phyloP scores from a whole-genome alignment of 2,329 filamentous ascomycete species.

The Stemphylium lycopersici region DNA sequence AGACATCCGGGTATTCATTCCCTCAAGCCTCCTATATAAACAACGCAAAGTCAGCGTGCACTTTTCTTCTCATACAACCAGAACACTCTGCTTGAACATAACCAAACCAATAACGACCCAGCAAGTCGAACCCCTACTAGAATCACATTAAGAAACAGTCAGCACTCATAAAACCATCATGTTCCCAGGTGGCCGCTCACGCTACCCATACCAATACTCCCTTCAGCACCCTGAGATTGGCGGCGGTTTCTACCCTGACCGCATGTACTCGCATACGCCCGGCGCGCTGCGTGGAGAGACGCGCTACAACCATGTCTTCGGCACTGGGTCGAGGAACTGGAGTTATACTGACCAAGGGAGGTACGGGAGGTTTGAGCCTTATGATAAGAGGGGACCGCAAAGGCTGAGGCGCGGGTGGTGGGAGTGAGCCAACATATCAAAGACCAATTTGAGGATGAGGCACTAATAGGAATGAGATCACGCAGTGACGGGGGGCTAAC shows the following conservation, averaged over 20 bases:
- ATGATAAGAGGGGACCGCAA: neutral
- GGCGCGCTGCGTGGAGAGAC: neutral
- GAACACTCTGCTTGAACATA: neutral
- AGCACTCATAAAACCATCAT: neutral
- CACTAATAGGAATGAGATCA: no score
- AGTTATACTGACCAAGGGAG: constrained; percentile 4
- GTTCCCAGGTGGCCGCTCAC: constrained; percentile 3
- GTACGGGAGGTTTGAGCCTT: constrained; percentile 9
- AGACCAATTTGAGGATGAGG: no score
- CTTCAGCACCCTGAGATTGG: neutral
- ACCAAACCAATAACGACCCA: neutral
- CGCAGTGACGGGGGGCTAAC: no score
- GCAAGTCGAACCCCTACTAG: neutral
- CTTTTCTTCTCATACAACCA: no score
- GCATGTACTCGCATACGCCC: constrained; percentile 6
- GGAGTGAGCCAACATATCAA: neutral
- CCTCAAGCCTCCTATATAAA: no score
- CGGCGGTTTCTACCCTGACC: constrained; percentile 3
- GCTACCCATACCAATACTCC: neutral
- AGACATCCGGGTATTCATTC: no score
- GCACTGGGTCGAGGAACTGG: constrained; percentile 1
- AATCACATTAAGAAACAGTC: neutral
- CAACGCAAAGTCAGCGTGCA: no score
- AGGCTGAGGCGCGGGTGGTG: constrained; percentile 1
- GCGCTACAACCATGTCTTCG: constrained; percentile 1